A percentile compares a stretch with the other conserved stretches of the same genome.
These are phyloP conservation scores for Nothopassalora personata DNA, from an alignment of 2,329 filamentous ascomycete genomes.

Conservation along the genomic window DNA sequence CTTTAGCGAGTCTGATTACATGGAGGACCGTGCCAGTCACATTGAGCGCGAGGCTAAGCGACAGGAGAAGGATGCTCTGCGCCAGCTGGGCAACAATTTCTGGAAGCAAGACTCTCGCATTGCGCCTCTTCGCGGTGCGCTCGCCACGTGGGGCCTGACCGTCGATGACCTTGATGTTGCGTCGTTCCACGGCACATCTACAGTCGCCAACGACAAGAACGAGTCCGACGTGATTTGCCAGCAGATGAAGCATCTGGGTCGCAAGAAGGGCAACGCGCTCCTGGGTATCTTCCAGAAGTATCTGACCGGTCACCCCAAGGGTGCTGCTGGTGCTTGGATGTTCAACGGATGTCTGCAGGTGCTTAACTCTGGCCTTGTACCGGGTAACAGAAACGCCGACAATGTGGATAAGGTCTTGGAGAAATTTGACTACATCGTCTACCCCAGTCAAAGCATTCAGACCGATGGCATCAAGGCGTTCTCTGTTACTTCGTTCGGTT, in stretches of 20 bases:
- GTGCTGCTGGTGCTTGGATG: slow-evolving; percentile 99
- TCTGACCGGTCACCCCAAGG: slow-evolving; percentile 97
- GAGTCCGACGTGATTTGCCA: slow-evolving; percentile 96
- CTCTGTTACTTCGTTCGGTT: slow-evolving; percentile 97
- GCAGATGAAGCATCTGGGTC: slow-evolving; percentile 89
- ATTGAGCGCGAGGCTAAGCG: slow-evolving; percentile 82
- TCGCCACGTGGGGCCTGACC: slow-evolving; percentile 96
- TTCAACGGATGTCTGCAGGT: slow-evolving; percentile 97
- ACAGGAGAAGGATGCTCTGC: slow-evolving; percentile 88
- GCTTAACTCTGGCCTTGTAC: slow-evolving; percentile 86
- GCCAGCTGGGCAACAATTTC: slow-evolving; percentile 95
- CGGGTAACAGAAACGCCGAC: slow-evolving; percentile 95
- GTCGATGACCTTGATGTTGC: slow-evolving; percentile 93
- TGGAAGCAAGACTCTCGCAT: slow-evolving; percentile 95
- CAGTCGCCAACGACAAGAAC: slow-evolving; percentile 99
- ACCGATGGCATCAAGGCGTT: slow-evolving; percentile 98
- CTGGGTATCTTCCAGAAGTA: slow-evolving; percentile 99
- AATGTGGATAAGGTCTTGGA: slow-evolving; percentile 96
- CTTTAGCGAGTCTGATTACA: slow-evolving; percentile 79
- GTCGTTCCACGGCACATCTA: slow-evolving; percentile 98
- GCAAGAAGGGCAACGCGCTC: slow-evolving; percentile 92
- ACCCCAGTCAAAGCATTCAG: slow-evolving; percentile 90
- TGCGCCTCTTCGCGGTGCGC: slow-evolving; percentile 87
- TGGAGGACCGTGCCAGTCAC: slow-evolving; percentile 76
- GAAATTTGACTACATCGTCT: slow-evolving; percentile 96